These are phyloP conservation scores for Cladobotryum protrusum DNA, from an alignment of 2,329 filamentous ascomycete genomes.

Conservation along the genomic window DNA sequence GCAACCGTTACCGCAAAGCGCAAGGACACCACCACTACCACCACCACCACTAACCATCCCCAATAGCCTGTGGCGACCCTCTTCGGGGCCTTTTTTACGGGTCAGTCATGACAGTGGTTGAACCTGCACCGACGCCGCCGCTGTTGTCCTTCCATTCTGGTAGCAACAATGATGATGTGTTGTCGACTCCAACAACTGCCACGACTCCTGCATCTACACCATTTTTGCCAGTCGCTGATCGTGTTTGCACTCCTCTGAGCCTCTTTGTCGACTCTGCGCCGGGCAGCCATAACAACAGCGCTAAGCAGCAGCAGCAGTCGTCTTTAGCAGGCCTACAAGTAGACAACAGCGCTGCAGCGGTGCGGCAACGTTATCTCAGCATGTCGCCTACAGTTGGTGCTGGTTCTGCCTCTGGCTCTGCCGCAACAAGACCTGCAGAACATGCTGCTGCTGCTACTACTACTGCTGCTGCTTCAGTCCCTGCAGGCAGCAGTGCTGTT, in stretches of 20 bases:
- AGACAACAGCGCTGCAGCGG: background rate
- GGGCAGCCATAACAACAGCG: constrained; percentile 2
- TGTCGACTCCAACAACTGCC: no score
- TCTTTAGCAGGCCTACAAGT: no score
- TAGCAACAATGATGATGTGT: no score
- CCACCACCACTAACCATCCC: no score
- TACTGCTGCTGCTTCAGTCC: background rate
- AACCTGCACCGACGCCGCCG: no score
- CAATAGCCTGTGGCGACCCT: no score
- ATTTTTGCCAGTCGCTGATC: constrained; percentile 24
- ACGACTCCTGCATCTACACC: constrained; percentile 12
- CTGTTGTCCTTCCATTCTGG: no score
- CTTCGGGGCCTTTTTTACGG: no score
- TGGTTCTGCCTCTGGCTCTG: background rate
- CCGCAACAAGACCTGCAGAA: constrained; percentile 1
- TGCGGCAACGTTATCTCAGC: constrained; percentile 10
- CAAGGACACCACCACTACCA: no score
- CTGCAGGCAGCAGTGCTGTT: background rate
- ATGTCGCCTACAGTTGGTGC: constrained; percentile 8
- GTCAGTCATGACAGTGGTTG: no score
- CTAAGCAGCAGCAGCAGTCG: background rate
- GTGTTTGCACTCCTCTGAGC: constrained; percentile 23
- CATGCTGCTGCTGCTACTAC: background rate
- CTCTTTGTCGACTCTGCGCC: constrained; percentile 20
- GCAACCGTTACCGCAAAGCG: no score